These are phyloP conservation scores for Fusarium vanettenii DNA, from an alignment of 2,329 filamentous ascomycete genomes.

Conservation along the genomic window DNA sequence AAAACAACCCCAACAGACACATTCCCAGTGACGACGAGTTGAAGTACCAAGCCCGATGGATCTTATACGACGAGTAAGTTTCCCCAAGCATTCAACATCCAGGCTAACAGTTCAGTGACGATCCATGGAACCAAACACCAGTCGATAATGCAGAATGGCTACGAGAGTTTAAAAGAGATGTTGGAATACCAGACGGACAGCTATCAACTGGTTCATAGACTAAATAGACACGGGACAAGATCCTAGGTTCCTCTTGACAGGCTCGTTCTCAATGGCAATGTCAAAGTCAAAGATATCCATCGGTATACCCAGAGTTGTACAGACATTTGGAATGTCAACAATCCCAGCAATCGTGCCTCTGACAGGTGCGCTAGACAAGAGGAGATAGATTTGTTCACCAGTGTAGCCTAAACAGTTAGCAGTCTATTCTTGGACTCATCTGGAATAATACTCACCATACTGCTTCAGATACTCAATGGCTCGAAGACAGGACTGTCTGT, in stretches of 20 bases:
- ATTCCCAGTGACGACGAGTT: constrained; percentile 31
- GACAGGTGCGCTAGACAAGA: constrained; percentile 86
- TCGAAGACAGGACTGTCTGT: constrained; percentile 81
- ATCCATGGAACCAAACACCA: constrained; percentile 39
- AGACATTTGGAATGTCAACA: constrained; percentile 91
- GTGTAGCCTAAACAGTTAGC: constrained; percentile 54
- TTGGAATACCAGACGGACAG: constrained; percentile 18
- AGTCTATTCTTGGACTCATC: too few species aligned
- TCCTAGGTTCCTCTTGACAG: constrained; percentile 53
- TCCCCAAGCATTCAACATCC: accelerated
- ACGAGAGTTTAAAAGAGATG: constrained; percentile 34
- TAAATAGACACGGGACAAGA: constrained; percentile 31
- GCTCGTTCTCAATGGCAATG: constrained; percentile 72
- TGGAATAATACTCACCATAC: constrained; percentile 39
- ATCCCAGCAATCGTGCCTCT: constrained; percentile 91
- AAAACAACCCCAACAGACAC: constrained; percentile 34
- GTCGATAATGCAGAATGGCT: constrained; percentile 39
- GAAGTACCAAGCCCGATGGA: constrained; percentile 34
- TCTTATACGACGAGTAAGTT: constrained; percentile 35
- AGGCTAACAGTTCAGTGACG: constrained; percentile 23
- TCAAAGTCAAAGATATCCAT: constrained; percentile 98
- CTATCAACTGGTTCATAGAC: not conserved
- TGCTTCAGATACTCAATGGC: constrained; percentile 52
- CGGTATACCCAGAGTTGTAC: constrained; percentile 87
- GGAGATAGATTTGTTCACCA: constrained; percentile 84